Evolutionary conservation across 23 red algal species (phyloP).

Genomic region (Gracilaria caudata): DNA sequence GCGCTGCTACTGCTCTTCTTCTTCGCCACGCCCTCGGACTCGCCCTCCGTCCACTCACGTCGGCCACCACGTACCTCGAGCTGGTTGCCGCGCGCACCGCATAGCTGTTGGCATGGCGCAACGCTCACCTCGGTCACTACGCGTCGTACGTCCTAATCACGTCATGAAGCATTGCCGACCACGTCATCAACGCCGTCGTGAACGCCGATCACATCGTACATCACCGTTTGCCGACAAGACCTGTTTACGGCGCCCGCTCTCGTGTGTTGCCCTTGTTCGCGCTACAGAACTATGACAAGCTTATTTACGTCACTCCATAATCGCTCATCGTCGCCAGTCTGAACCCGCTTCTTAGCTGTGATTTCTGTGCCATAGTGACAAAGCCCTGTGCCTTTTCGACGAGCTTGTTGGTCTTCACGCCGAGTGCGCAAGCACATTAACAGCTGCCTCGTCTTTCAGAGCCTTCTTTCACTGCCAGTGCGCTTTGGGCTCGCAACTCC

Average conservation of each 20-base stretch:
- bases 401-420: slow-evolving; percentile 16
- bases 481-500: not conserved
- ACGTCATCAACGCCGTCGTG: not conserved
- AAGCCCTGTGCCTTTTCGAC: slow-evolving; percentile 47
- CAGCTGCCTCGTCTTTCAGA: not conserved
- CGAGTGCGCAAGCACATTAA: not conserved
- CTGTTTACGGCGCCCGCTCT: not conserved
- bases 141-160: slow-evolving; percentile 25
- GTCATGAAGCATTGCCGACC: not conserved
- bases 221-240: not conserved
- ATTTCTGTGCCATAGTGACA: slow-evolving; percentile 26
- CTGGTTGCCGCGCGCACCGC: slow-evolving; percentile 41
- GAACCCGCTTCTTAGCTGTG: not conserved
- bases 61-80: not conserved
- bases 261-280: slow-evolving; percentile 21
- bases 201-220: not conserved
- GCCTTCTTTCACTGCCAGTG: not conserved
- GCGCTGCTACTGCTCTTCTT: slow-evolving; percentile 1
- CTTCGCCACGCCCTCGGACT: too few relatives aligned
- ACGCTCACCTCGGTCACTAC: not conserved
- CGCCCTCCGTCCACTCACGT: too few relatives aligned
- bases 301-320: slow-evolving; percentile 22
- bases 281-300: not conserved
- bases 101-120: slow-evolving; percentile 15
- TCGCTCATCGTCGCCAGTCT: slow-evolving; percentile 27